These are phyloP conservation scores for Osmanthus fragrans DNA, from an alignment of 257 asterid species.

Conservation along the genomic window DNA sequence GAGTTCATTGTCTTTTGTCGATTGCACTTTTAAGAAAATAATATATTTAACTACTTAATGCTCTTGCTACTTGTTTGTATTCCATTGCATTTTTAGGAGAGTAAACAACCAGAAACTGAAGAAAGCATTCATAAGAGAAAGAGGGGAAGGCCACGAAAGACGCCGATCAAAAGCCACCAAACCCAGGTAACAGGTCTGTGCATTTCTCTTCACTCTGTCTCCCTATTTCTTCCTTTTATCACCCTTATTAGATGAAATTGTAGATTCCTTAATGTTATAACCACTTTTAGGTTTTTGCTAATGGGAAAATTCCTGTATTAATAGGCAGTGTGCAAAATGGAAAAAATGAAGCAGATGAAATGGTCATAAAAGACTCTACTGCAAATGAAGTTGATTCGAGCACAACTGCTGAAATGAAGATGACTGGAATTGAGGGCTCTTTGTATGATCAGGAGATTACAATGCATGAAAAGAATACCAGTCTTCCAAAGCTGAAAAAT, in stretches of 20 bases:
- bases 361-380: conserved; percentile 24
- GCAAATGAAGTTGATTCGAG: conserved; percentile 17
- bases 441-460: conserved; percentile 22
- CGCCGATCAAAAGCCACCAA: conserved; percentile 14
- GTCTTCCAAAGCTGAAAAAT: conserved; percentile 26
- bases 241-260: background rate
- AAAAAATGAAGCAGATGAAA: conserved; percentile 24
- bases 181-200: conserved; percentile 37
- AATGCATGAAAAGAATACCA: conserved; percentile 23
- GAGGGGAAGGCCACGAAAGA: conserved; percentile 59
- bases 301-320: background rate
- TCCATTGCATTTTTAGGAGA: conserved; percentile 34
- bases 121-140: conserved; percentile 32
- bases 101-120: conserved; percentile 28
- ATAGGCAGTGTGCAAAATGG: conserved; percentile 25
- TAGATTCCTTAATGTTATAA: background rate
- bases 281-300: background rate
- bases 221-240: conserved; percentile 17
- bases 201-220: background rate
- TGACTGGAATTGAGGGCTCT: conserved; percentile 23
- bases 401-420: conserved; percentile 30
- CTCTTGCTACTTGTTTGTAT: background rate
- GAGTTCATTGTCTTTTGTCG: background rate
- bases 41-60: background rate
- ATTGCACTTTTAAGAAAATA: background rate